Conservation (phyloP, 129 eudicot genomes). For the Artemisia tridentata region DNA sequence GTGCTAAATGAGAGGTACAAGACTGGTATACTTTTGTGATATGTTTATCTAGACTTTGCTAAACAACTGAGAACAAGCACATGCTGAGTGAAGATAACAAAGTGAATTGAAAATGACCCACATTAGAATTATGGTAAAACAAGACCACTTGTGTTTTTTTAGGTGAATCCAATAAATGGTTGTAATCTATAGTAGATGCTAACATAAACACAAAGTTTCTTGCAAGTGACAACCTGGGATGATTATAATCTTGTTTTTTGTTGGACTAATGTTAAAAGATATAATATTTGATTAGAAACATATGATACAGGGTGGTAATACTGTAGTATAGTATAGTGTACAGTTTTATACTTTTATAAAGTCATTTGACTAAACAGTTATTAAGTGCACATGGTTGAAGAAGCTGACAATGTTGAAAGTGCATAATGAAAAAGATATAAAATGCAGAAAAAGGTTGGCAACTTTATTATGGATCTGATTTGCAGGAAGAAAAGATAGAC, state of each 20-base stretch:
- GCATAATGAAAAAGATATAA: slow-evolving; percentile 12
- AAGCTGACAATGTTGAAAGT: slow-evolving; percentile 28
- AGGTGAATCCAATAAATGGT: slow-evolving; percentile 23
- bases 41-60: slow-evolving; percentile 19
- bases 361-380: slow-evolving; percentile 52
- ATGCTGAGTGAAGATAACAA: slow-evolving; percentile 20
- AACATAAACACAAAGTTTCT: slow-evolving; percentile 15
- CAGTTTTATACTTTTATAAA: slow-evolving; percentile 21
- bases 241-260: slow-evolving; percentile 25
- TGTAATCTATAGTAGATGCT: slow-evolving; percentile 11
- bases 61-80: slow-evolving; percentile 30
- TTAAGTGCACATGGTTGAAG: slow-evolving; percentile 52
- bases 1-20: slow-evolving; percentile 13
- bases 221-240: background rate
- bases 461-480: slow-evolving; percentile 39
- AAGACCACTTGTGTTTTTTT: slow-evolving; percentile 22
- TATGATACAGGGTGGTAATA: background rate
- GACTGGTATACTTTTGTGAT: slow-evolving; percentile 23
- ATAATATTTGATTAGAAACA: background rate
- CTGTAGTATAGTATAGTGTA: slow-evolving; percentile 13
- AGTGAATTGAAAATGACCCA: slow-evolving; percentile 28
- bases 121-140: slow-evolving; percentile 20
- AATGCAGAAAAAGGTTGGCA: slow-evolving; percentile 30
- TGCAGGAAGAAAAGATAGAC: slow-evolving; percentile 22
- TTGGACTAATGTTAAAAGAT: background rate